Percentiles rank a stretch among this genome's conserved stretches.
phyloP scores from a whole-genome alignment of 176 grass and related monocot genomes.

The Carex kokanica region DNA sequence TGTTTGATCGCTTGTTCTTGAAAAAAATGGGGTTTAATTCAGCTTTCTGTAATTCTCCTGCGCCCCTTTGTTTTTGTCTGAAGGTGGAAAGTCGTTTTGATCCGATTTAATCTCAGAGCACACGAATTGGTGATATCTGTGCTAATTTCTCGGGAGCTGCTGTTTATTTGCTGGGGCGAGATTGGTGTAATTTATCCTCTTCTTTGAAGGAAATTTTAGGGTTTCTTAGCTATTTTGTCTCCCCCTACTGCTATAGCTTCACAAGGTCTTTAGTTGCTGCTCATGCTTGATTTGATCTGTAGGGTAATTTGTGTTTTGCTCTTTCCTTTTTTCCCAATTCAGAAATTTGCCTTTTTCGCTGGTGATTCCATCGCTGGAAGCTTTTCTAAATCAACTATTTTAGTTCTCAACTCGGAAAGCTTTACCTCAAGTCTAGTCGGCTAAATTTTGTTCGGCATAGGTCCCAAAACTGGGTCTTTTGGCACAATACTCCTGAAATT shows the following conservation, averaged over 20 bases:
- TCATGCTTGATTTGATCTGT: conserved; percentile 10
- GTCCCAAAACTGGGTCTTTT: neutral
- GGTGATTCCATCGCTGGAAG: neutral
- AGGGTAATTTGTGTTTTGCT: neutral
- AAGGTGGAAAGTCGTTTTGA: conserved; percentile 2
- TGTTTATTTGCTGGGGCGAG: neutral
- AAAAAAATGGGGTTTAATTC: neutral
- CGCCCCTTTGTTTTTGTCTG: neutral
- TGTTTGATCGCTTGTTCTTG: conserved; percentile 20
- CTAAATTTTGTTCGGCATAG: neutral
- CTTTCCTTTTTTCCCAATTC: neutral
- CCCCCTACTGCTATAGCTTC: neutral
- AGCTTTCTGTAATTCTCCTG: neutral
- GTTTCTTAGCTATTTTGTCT: neutral
- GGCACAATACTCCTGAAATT: neutral
- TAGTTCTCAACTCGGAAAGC: neutral
- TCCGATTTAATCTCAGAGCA: conserved; percentile 13
- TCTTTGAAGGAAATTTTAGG: conserved; percentile 2
- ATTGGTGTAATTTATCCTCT: neutral
- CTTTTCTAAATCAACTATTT: conserved; percentile 13
- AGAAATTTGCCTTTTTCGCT: neutral
- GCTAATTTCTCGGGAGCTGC: neutral
- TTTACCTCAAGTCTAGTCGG: neutral
- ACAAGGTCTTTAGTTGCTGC: neutral
- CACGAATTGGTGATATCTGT: neutral